phyloP scores from a whole-genome alignment of 2,329 filamentous ascomycete genomes.

The Zasmidium cellare region DNA sequence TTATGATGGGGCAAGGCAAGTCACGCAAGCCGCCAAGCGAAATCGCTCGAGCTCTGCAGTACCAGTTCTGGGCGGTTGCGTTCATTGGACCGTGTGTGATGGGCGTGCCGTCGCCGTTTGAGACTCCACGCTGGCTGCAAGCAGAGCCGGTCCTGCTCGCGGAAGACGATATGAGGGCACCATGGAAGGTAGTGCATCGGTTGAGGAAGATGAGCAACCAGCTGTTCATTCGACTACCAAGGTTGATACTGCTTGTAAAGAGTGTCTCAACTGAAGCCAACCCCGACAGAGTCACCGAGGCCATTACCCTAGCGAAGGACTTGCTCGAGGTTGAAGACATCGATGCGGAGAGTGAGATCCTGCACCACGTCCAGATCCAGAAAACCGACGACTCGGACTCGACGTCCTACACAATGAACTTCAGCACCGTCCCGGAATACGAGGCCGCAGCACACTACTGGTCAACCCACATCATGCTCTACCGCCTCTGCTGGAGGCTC shows the following conservation, averaged over 20 bases:
- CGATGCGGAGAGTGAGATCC: conserved; percentile 15
- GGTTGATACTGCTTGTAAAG: conserved; percentile 15
- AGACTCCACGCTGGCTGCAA: conserved; percentile 14
- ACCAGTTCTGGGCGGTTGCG: conserved; percentile 18
- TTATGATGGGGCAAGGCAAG: conserved; percentile 13
- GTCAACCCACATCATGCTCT: conserved; percentile 16
- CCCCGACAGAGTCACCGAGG: conserved; percentile 6
- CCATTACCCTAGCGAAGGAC: conserved; percentile 12
- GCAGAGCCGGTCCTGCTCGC: conserved; percentile 15
- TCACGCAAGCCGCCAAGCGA: conserved; percentile 10
- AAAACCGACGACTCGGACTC: conserved; percentile 7
- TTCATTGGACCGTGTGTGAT: conserved; percentile 21
- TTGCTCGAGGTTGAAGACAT: conserved; percentile 13
- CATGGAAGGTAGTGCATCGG: conserved; percentile 5
- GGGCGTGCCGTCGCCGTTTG: conserved; percentile 15
- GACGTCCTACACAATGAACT: conserved; percentile 15
- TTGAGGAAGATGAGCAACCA: conserved; percentile 17
- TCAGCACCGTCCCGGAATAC: conserved; percentile 15
- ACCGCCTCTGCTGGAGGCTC: conserved; percentile 18
- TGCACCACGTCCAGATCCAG: conserved; percentile 17
- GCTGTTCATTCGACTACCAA: conserved; percentile 19
- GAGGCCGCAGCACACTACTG: conserved; percentile 19
- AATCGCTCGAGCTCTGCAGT: conserved; percentile 14
- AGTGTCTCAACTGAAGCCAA: conserved; percentile 5
- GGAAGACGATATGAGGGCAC: conserved; percentile 11